Base-by-base conservation (phyloP, 495 filamentous ascomycete species). In the Aspergillus cavernicola region DNA sequence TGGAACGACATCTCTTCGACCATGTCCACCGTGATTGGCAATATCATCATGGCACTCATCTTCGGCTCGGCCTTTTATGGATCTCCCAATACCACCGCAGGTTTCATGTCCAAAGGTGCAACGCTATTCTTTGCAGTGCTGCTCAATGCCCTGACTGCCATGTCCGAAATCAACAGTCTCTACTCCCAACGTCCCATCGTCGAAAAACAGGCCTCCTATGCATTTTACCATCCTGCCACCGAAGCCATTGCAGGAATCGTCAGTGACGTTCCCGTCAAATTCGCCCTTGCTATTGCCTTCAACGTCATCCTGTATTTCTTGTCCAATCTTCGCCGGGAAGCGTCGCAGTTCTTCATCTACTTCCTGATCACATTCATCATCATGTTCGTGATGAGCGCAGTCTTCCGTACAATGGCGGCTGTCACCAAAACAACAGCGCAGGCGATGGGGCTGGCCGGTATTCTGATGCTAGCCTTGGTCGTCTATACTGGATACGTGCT, bases 81-180 rank as follows among this genome's bases (percentile, higher is more conserved):
- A 19, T 81, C 93, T 3, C 74, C 81, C 20, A 70, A 38, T 74
- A 78, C 55, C 82, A 85, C 45, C 56, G 71, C 53, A 78, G 82
- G 69, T 2, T 93, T 96, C 68, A 93, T 84, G 73, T 80, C 82
- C 59, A 82, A 88, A 55, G 90, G 88, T 16, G 87, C 88, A 47
- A 78, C 92, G 5, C 72, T 96, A 16, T 97, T 95, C 80, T 96
- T 96, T 62, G 87, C 89, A 42, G 84, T 92, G 53, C 74, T 96
- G 53, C 92, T 80, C 57, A 82, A 82, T 55, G 74, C 78, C 6
- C 68, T 82, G 10, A 79, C 71, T 49, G 72, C 65, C 54, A 67
- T 81, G 11, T 69, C 76, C 0, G 84, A 89, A 58, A 85, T 87
- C 60, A 81, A 81, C 43, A 75, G 60, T 11, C 71, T 83, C 15